Evolutionary conservation across 2,329 filamentous ascomycete genomes (phyloP).

Genomic region (Penicillium sp.): DNA sequence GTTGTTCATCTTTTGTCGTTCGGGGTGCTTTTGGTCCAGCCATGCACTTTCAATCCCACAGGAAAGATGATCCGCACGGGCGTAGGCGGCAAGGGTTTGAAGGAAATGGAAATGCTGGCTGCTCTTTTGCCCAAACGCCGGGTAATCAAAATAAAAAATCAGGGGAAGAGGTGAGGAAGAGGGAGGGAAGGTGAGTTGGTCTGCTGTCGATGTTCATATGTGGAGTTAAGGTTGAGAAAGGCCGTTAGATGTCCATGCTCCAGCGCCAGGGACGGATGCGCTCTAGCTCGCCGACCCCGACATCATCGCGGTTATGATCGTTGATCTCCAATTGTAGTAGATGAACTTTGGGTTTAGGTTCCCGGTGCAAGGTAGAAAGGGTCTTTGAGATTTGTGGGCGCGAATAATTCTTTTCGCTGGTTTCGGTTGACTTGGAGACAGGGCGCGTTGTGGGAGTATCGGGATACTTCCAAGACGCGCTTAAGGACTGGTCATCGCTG

Average conservation of each 20-base stretch:
- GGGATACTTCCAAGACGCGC: constrained; percentile 31
- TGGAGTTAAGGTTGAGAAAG: background rate
- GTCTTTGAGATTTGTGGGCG: constrained; percentile 33
- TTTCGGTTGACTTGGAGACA: constrained; percentile 35
- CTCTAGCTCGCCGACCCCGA: constrained; percentile 33
- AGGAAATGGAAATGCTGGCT: constrained; percentile 12
- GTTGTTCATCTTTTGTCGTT: constrained; percentile 4
- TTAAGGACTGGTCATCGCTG: constrained; percentile 28
- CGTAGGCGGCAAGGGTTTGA: background rate
- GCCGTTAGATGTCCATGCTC: constrained; percentile 44
- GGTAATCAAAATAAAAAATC: constrained; percentile 5
- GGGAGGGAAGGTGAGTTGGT: constrained; percentile 33
- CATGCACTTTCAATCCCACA: constrained; percentile 11
- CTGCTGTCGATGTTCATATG: constrained; percentile 32
- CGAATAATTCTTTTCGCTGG: constrained; percentile 27
- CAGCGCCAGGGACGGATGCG: constrained; percentile 41
- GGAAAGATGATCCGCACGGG: constrained; percentile 2
- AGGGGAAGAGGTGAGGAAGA: background rate
- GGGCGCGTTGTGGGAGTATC: constrained; percentile 38
- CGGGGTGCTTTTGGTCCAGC: constrained; percentile 17
- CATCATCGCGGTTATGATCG: constrained; percentile 29
- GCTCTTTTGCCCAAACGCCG: constrained; percentile 23
- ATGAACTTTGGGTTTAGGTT: constrained; percentile 33
- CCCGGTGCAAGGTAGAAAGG: constrained; percentile 32
- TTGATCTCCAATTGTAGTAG: constrained; percentile 39